phyloP scores from a whole-genome alignment of 371 early-diverging fungal species.

The Polyrhizophydium stewartii region DNA sequence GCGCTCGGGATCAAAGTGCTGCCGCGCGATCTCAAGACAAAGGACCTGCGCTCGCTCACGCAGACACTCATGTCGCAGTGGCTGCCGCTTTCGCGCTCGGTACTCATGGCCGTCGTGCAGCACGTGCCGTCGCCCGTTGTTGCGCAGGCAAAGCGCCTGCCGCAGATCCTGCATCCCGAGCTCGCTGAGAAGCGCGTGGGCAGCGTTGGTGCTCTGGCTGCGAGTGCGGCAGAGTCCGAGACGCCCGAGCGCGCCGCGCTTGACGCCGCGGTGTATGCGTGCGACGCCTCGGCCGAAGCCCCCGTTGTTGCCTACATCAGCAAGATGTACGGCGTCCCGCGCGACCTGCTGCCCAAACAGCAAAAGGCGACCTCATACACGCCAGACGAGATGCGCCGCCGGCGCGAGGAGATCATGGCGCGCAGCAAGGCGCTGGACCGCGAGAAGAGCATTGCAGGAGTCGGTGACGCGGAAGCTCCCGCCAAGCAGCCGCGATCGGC shows the following conservation, averaged over 20 bases:
- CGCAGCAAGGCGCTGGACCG: conserved; percentile 14
- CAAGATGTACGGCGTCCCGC: conserved; percentile 88
- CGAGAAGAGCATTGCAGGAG: conserved; percentile 27
- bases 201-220: too few species aligned
- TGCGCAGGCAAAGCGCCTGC: conserved; percentile 79
- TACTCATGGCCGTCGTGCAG: conserved; percentile 73
- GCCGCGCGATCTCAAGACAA: conserved; percentile 83
- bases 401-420: not conserved
- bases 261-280: conserved; percentile 25
- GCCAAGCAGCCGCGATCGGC: too few species aligned
- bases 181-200: too few species aligned
- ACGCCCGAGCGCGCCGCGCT: not conserved
- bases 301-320: conserved; percentile 74
- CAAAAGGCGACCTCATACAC: not conserved
- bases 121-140: conserved; percentile 80
- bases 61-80: conserved; percentile 68
- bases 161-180: conserved; percentile 65
- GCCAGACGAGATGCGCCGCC: not conserved
- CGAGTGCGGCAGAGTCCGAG: too few species aligned
- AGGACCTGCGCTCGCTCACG: conserved; percentile 80
- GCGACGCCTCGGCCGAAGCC: conserved; percentile 24
- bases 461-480: too few species aligned
- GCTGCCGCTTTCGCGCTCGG: conserved; percentile 43
- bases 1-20: conserved; percentile 80
- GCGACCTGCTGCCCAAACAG: conserved; percentile 57